Evolutionary conservation across 1,284 basidiomycete species (phyloP), one percentile per base, ranked within the genome.

Genomic region (Leccinum angustisporum): DNA sequence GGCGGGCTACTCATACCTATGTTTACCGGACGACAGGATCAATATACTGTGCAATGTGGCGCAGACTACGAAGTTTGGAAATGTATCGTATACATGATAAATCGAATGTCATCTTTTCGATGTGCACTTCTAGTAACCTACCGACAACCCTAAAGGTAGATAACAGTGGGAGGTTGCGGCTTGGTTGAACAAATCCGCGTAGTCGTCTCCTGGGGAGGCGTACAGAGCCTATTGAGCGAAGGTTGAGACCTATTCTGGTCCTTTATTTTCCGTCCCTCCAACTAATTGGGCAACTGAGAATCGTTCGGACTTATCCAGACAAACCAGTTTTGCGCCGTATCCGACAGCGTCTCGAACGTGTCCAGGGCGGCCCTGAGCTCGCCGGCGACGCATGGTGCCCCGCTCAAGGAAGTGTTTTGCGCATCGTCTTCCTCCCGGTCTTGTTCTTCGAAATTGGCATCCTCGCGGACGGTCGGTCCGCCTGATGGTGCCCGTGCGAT

Each of bases 241-340:
- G 74, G 1, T 74, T 84, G 11, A 90, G 81, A n/a, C 89, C 90
- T 8, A 86, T 87, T 34, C 11, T 34, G 34, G 36, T 6, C 4
- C 14, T 38, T 14, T 16, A 16, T 8, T 3, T 90, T 89, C 38
- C 94, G 83, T 2, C 93, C 92, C 78, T 99, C 97, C 59, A 97
- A 80, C 76, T 98, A 95, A 72, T 95, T 94, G 33, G 33, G 33
- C 33, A 33, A 1, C 33, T 33, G 33, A 11, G 33, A 5, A 11
- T 11, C 33, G 11, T 98, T 98, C 11, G 95, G 94, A 69, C 93
- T 95, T 65, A 98, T 76, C 72, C 94, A 97, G 76, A 97, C 84
- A 70, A 90, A 92, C 96, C 95, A 98, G 1, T 88, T 80, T 78
- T 97, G 94, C 13, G 93, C 91, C 67, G 11, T 34, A 34, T 97